phyloP scores from a whole-genome alignment of 1,139 yeast genomes.

The Magnusiomyces starmeri region DNA sequence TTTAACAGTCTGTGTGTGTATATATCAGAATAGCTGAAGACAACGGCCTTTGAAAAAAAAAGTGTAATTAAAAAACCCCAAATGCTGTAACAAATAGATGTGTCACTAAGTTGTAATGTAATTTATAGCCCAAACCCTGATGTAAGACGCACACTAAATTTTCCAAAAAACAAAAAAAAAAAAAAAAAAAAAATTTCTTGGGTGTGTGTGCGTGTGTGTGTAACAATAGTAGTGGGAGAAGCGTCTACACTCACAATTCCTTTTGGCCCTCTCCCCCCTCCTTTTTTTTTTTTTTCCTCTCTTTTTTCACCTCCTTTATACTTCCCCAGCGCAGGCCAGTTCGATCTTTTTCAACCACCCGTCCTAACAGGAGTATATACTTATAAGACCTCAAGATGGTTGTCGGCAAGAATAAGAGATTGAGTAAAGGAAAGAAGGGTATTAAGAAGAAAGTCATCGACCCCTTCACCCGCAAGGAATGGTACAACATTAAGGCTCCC shows the following conservation, averaged over 20 bases:
- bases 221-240: background rate
- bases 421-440: constrained; percentile 94
- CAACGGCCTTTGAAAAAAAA: background rate
- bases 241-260: constrained; percentile 1
- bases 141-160: too few relatives aligned
- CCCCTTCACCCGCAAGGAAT: constrained; percentile 92
- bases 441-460: constrained; percentile 92
- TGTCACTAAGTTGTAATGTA: background rate
- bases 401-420: constrained; percentile 95
- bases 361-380: background rate
- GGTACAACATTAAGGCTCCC: constrained; percentile 95
- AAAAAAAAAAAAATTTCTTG: background rate
- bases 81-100: background rate
- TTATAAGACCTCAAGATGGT: constrained; percentile 46
- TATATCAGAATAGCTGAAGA: background rate
- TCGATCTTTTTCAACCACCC: background rate
- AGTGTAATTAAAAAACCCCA: background rate
- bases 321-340: constrained; percentile 8
- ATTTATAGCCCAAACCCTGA: background rate
- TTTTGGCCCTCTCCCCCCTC: background rate
- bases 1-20: background rate
- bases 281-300: constrained; percentile 3
- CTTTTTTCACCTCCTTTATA: background rate
- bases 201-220: too few relatives aligned
- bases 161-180: background rate